Conservation (phyloP, 228 moss, liverwort and hornwort genomes). For the Sphagnum magellanicum region DNA sequence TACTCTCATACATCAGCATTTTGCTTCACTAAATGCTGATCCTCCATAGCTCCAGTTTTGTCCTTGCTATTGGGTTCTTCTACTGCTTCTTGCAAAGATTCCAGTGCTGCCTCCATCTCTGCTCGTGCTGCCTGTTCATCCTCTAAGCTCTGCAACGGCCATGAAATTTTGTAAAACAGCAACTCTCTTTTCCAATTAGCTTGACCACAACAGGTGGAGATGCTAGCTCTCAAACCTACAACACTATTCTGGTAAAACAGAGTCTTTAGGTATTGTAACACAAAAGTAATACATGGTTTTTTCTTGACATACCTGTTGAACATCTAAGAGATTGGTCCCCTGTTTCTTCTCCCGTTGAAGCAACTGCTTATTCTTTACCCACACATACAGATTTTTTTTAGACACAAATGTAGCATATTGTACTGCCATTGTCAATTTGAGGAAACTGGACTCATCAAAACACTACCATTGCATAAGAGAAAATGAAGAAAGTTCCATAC, state of each 20-base stretch:
- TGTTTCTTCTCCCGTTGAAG: constrained; percentile 26
- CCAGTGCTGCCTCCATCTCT: constrained; percentile 52
- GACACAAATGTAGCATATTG: not conserved
- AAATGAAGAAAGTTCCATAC: not conserved
- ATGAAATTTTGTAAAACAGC: not conserved
- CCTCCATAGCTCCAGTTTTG: not conserved
- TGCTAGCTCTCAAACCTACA: too few species aligned
- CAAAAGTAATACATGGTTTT: not conserved
- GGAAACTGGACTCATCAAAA: not conserved
- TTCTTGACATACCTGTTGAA: constrained; percentile 25
- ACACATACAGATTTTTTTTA: constrained; percentile 1
- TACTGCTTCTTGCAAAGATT: constrained; percentile 40
- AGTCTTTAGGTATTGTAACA: not conserved
- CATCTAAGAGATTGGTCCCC: constrained; percentile 31
- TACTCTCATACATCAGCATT: too few species aligned
- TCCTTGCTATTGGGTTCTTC: constrained; percentile 37
- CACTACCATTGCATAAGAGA: not conserved
- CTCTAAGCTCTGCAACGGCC: constrained; percentile 39
- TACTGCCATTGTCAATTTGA: not conserved
- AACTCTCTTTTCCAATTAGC: too few species aligned
- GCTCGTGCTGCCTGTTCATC: constrained; percentile 53
- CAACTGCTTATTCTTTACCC: constrained; percentile 35
- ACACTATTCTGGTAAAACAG: not conserved
- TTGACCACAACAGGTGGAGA: too few species aligned
- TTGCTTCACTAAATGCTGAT: too few species aligned